Evolutionary conservation across 306 rosid genomes (phyloP).

Genomic region (Rosa persica): DNA sequence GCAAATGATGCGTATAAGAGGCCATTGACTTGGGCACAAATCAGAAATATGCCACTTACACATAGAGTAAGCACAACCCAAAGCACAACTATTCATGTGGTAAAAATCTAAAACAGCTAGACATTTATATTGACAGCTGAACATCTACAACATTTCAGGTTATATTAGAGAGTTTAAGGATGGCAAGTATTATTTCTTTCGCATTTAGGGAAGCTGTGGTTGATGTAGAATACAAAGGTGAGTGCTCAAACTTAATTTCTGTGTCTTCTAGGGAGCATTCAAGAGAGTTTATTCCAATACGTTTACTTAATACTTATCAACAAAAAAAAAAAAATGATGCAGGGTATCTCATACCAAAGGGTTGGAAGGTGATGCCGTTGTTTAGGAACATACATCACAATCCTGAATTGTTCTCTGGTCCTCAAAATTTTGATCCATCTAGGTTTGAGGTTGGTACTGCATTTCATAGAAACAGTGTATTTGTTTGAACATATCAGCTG

Average conservation of each 20-base stretch:
- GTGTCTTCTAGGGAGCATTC: not conserved
- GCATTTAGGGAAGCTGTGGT: constrained; percentile 84
- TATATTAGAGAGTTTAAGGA: constrained; percentile 78
- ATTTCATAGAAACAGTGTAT: not conserved
- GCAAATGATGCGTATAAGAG: constrained; percentile 54
- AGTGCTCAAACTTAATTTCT: constrained; percentile 14
- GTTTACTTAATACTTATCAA: not conserved
- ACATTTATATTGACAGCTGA: not conserved
- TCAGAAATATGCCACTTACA: constrained; percentile 64
- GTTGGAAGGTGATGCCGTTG: constrained; percentile 98
- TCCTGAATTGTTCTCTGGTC: constrained; percentile 66
- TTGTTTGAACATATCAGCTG: not conserved
- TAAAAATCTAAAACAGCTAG: not conserved
- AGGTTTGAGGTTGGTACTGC: constrained; percentile 69
- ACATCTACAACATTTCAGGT: constrained; percentile 43
- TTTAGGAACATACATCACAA: constrained; percentile 90
- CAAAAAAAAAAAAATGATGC: not conserved
- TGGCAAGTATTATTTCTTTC: constrained; percentile 89
- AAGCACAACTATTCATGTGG: not conserved
- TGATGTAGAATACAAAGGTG: constrained; percentile 82
- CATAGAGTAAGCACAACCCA: constrained; percentile 43
- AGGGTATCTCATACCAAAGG: constrained; percentile 93
- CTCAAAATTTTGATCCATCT: constrained; percentile 81
- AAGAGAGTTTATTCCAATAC: not conserved
- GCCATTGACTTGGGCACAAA: constrained; percentile 72